Evolutionary conservation across 129 eudicot genomes (phyloP), one percentile per base, ranked within the genome.

Genomic region (Calendula officinalis): DNA sequence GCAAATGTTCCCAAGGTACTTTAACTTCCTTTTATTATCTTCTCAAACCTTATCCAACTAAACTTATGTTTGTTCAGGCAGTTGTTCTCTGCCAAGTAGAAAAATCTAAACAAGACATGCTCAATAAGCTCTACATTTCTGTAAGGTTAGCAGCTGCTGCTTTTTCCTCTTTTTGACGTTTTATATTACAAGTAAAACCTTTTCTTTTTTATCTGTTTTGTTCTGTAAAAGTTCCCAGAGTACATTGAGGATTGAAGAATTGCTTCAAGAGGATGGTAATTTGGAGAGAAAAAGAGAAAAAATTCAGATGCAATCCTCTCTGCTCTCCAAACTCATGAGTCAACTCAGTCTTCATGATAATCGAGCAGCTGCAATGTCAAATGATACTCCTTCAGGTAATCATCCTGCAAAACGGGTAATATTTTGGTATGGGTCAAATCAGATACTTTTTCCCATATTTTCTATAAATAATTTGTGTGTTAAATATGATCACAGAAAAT

Each of bases 11-110:
- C 97, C 92, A 94, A 94, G 81, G 97, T 94, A 57, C 30, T 56
- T 22, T 22, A 22, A 22, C 2, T 22, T 2, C 30, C 2, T 22
- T 22, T 22, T 22, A 22, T 22, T 32, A 8, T 7, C 43, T 13
- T 15, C 70, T 65, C 54, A 12, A 56, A 7, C 3, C 41, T 7
- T 56, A 3, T 34, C 27, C 8, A 86, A 32, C 45, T 3, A 14
- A 59, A 39, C n/a, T 17, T 39, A 17, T 39, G 13, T 9, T 16
- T 17, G 11, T 56, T 36, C 84, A 84, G 97, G 95, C 97, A 15
- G 85, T 90, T 66, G 95, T 90, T 22, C 92, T 90, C 70, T 86
- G 95, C 78, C 97, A 90, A 84, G 97, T 90, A 33, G 97, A 90
- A 79, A 90, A 84, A 56, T 83, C 95, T 6, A 90, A 90, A 64